Percentiles rank a stretch among this genome's conserved stretches.
phyloP scores from a whole-genome alignment of 1,284 basidiomycete species.

The Pulveroboletus sp. region DNA sequence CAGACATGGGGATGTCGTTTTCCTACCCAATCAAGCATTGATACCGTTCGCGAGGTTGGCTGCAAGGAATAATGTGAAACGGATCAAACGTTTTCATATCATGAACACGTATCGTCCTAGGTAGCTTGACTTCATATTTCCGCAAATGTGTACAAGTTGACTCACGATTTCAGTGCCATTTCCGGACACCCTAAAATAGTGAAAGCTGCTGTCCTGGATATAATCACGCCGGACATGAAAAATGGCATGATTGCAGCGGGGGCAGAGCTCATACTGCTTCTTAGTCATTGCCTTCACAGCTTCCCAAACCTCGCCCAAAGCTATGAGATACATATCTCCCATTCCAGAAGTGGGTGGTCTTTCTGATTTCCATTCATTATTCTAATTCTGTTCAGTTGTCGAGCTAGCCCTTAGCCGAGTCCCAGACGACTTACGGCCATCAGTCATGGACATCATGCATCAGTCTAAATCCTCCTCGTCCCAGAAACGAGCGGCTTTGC shows the following conservation, averaged over 20 bases:
- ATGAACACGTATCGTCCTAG: conserved; percentile 68
- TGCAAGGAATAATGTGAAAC: conserved; percentile 67
- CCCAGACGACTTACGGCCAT: conserved; percentile 50
- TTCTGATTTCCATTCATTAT: background rate
- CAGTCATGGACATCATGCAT: conserved; percentile 61
- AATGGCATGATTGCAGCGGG: conserved; percentile 63
- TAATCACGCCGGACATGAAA: conserved; percentile 70
- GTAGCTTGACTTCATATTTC: conserved; percentile 41
- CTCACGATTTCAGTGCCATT: conserved; percentile 49
- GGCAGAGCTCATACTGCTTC: conserved; percentile 69
- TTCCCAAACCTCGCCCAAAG: conserved; percentile 67
- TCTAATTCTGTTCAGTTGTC: conserved; percentile 48
- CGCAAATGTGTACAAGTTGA: background rate
- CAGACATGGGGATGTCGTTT: conserved; percentile 78
- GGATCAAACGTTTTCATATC: conserved; percentile 92
- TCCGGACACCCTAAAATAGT: conserved; percentile 70
- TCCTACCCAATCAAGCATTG: conserved; percentile 77
- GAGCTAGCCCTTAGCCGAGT: conserved; percentile 63
- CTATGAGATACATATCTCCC: conserved; percentile 75
- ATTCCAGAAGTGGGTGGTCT: conserved; percentile 60
- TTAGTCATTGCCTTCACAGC: conserved; percentile 62
- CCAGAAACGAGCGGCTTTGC: conserved; percentile 66
- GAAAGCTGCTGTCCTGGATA: conserved; percentile 78
- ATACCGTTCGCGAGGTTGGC: conserved; percentile 86
- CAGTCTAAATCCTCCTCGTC: conserved; percentile 63